Evolutionary conservation across 73 alveolate species (phyloP).

Genomic region (Blepharisma japonicum): DNA sequence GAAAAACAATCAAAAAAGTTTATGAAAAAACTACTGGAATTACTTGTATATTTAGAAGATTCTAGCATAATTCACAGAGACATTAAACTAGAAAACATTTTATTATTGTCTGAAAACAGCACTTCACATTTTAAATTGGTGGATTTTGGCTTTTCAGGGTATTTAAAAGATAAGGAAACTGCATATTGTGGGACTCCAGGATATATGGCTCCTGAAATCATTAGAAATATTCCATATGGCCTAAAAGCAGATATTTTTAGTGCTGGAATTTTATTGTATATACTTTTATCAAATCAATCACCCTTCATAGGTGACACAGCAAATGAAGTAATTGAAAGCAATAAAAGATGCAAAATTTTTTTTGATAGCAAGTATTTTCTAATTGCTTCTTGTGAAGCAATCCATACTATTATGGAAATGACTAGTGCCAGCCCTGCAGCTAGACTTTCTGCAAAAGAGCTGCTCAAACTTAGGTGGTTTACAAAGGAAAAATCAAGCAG

Average conservation of each 20-base stretch:
- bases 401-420: too few species aligned
- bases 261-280: slow-evolving; percentile 16
- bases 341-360: too few species aligned
- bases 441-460: too few species aligned
- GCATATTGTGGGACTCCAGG: slow-evolving; percentile 19
- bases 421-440: too few species aligned
- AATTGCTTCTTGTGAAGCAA: too few species aligned
- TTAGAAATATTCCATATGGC: neutral
- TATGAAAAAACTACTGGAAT: neutral
- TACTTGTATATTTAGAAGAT: neutral
- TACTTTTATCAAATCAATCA: neutral
- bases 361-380: too few species aligned
- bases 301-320: neutral
- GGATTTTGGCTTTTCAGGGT: slow-evolving; percentile 3
- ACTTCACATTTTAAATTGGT: neutral
- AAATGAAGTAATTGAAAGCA: neutral
- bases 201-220: slow-evolving; percentile 26
- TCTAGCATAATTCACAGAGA: slow-evolving; percentile 3
- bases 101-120: neutral
- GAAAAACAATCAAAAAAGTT: neutral
- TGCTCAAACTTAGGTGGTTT: too few species aligned
- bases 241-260: slow-evolving; percentile 1
- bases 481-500: too few species aligned
- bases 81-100: slow-evolving; percentile 17
- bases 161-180: neutral